Conservation (phyloP, 2,329 filamentous ascomycete species). For the Colletotrichum sansevieriae region DNA sequence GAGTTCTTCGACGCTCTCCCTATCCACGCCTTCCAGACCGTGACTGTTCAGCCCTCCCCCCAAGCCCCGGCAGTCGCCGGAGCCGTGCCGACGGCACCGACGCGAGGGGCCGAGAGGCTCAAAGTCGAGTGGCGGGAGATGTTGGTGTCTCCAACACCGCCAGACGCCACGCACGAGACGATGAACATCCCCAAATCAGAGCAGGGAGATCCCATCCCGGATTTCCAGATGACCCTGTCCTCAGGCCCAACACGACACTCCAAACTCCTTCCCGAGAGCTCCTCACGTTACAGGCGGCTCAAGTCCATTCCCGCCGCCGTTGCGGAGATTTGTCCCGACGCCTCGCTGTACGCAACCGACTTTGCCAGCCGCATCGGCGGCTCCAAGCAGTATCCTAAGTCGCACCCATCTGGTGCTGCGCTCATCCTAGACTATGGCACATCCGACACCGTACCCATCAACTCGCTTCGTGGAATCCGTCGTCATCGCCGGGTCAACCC, state of each 20-base stretch:
- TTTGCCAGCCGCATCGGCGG: conserved; percentile 90
- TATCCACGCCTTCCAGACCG: conserved; percentile 92
- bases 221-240: conserved; percentile 89
- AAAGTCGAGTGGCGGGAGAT: conserved; percentile 83
- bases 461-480: conserved; percentile 91
- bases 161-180: conserved; percentile 64
- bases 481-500: conserved; percentile 82
- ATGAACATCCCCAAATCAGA: conserved; percentile 67
- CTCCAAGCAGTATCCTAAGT: conserved; percentile 65
- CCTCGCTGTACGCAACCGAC: conserved; percentile 81
- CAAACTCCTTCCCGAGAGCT: conserved; percentile 85
- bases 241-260: conserved; percentile 84
- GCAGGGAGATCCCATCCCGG: conserved; percentile 70
- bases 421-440: conserved; percentile 98
- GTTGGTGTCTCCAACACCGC: conserved; percentile 77
- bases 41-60: conserved; percentile 56
- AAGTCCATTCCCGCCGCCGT: conserved; percentile 76
- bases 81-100: conserved; percentile 54
- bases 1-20: conserved; percentile 99
- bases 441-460: conserved; percentile 80
- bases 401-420: conserved; percentile 81
- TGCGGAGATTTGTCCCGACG: conserved; percentile 92
- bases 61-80: conserved; percentile 5
- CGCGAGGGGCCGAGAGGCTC: conserved; percentile 55
- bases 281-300: conserved; percentile 81